phyloP scores from a whole-genome alignment of 2,329 filamentous ascomycete genomes.

The Monilinia polystroma region DNA sequence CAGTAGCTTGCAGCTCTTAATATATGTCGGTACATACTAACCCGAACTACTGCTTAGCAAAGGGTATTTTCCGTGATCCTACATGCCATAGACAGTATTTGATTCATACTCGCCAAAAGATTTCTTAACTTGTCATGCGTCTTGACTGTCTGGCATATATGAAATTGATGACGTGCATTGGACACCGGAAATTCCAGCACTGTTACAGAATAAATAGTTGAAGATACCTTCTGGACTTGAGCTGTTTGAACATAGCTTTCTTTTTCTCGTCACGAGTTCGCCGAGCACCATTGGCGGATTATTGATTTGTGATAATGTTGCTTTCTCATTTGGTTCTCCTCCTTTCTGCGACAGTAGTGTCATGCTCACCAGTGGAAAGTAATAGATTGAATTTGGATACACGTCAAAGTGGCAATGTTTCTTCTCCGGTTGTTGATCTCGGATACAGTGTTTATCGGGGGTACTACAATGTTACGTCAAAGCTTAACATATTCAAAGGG shows the following conservation, averaged over 20 bases:
- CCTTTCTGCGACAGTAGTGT: background rate
- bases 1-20: background rate
- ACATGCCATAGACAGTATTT: background rate
- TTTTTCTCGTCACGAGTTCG: background rate
- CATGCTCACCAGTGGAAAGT: background rate
- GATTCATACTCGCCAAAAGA: background rate
- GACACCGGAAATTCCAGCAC: background rate
- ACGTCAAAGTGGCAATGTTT: background rate
- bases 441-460: constrained; percentile 50
- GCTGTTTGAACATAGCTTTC: background rate
- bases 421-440: constrained; percentile 43
- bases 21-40: constrained; percentile 1
- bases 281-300: background rate
- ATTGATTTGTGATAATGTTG: background rate
- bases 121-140: background rate
- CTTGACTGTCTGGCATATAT: background rate
- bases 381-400: background rate
- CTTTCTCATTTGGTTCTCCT: constrained; percentile 6
- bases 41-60: constrained; percentile 3
- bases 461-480: constrained; percentile 42
- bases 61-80: background rate
- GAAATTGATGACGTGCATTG: background rate
- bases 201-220: background rate
- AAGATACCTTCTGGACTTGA: background rate
- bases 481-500: constrained; percentile 49